Conservation (phyloP, 1,284 basidiomycete species). For the Somion occarium region DNA sequence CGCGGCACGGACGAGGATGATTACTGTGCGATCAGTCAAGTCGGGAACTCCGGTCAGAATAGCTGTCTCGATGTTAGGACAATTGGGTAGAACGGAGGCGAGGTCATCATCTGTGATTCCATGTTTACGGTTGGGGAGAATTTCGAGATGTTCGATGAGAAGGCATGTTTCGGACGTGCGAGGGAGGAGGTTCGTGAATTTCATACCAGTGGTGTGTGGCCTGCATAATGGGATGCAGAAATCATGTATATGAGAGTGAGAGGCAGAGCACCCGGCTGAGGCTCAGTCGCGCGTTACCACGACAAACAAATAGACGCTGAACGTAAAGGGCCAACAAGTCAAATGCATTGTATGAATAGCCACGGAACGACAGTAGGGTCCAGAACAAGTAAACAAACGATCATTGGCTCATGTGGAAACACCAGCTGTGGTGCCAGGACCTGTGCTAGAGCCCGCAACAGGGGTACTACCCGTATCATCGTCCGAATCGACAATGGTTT, state of each 20-base stretch:
- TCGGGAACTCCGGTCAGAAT: conserved; percentile 66
- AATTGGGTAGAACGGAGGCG: conserved; percentile 52
- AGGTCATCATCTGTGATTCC: conserved; percentile 63
- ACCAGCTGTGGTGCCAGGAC: conserved; percentile 1
- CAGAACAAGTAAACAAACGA: not conserved
- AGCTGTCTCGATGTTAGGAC: conserved; percentile 70
- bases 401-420: not conserved
- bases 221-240: not conserved
- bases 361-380: not conserved
- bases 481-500: conserved; percentile 38
- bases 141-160: conserved; percentile 49
- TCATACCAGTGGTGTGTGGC: conserved; percentile 15
- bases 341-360: not conserved
- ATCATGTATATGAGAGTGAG: not conserved
- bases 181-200: conserved; percentile 25
- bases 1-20: conserved; percentile 60
- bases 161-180: conserved; percentile 46
- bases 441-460: not conserved
- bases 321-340: no score
- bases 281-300: not conserved
- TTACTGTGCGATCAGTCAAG: conserved; percentile 66
- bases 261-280: not conserved
- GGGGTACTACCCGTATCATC: conserved; percentile 18
- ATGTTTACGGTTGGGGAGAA: conserved; percentile 30
- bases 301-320: not conserved